Evolutionary conservation across 257 asterid genomes (phyloP), one percentile per base, ranked within the genome.

Genomic region (Solanum etuberosum): DNA sequence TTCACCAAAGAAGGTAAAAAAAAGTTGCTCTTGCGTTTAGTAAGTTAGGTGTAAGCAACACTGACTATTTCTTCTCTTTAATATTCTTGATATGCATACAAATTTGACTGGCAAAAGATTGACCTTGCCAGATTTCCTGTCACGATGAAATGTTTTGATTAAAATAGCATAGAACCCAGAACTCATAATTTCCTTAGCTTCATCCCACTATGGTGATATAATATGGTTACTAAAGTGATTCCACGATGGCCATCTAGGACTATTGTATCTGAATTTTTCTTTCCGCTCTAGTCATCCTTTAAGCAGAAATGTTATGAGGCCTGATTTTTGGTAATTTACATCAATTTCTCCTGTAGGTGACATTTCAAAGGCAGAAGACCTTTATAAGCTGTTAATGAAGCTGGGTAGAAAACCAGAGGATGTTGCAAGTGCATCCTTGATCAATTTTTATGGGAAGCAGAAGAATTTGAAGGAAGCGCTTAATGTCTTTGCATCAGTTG

Each of bases 361-460:
- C 87, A 51, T 90, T 85, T 73, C 84, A 88, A 91, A 85, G 86
- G 90, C 93, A 0, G 93, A 90, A 86, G 92, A 91, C 89, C 96
- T 97, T 86, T 91, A 90, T 91, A 89, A 94, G 87, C 86, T 94
- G 34, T 91, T 95, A 93, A 87, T 87, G 46, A 90, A 89, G 80
- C 90, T 86, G 88, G 95, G 95, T 78, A 88, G 90, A 84, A 88
- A 90, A 86, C 90, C 95, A 83, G 94, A 92, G 90, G 92, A 88
- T 90, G 88, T 92, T 86, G 93, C 99, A 84, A 85, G 87, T 87
- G 95, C 95, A 90, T 93, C 98, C 86, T 83, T 95, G 90, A 96
- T 96, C 89, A 90, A 88, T 82, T 88, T 91, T 87, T 96, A 91
- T 54, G 98, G 94, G 80, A 96, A 90, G 90, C 94, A 91, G 86